Evolutionary conservation across 805 yeast genomes (phyloP).

Genomic region (Clavispora asparagi): DNA sequence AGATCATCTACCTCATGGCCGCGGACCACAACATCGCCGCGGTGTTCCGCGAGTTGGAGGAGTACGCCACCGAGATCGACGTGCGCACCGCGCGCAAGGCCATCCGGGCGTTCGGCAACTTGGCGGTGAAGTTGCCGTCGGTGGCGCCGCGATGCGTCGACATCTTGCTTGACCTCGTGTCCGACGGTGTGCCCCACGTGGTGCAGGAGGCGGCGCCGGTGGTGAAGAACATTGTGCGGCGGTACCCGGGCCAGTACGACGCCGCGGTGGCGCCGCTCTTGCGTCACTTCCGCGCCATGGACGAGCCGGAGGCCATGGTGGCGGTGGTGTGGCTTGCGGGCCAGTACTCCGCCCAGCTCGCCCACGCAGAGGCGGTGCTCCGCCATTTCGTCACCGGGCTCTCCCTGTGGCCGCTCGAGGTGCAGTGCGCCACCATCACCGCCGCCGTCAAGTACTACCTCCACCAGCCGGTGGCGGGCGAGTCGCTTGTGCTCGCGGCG

Average conservation of each 20-base stretch:
- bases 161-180: slow-evolving; percentile 52
- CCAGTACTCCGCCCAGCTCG: slow-evolving; percentile 50
- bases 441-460: slow-evolving; percentile 69
- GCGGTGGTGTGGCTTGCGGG: slow-evolving; percentile 85
- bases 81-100: slow-evolving; percentile 83
- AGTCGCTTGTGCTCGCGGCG: slow-evolving; percentile 50
- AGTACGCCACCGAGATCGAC: slow-evolving; percentile 84
- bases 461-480: slow-evolving; percentile 48
- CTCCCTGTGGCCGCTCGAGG: slow-evolving; percentile 63
- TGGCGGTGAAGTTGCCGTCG: slow-evolving; percentile 68
- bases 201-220: slow-evolving; percentile 79
- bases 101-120: slow-evolving; percentile 81
- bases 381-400: slow-evolving; percentile 42
- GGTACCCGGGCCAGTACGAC: slow-evolving; percentile 58
- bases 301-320: slow-evolving; percentile 74
- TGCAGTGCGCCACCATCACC: slow-evolving; percentile 68
- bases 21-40: slow-evolving; percentile 52
- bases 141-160: slow-evolving; percentile 63
- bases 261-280: slow-evolving; percentile 24
- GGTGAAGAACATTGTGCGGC: slow-evolving; percentile 68
- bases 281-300: slow-evolving; percentile 38
- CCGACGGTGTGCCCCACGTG: slow-evolving; percentile 65
- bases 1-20: slow-evolving; percentile 77
- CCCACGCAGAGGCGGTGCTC: slow-evolving; percentile 35
- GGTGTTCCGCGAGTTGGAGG: slow-evolving; percentile 72